Base-by-base conservation (phyloP, 73 alveolate species). In the Halteria grandinella region DNA sequence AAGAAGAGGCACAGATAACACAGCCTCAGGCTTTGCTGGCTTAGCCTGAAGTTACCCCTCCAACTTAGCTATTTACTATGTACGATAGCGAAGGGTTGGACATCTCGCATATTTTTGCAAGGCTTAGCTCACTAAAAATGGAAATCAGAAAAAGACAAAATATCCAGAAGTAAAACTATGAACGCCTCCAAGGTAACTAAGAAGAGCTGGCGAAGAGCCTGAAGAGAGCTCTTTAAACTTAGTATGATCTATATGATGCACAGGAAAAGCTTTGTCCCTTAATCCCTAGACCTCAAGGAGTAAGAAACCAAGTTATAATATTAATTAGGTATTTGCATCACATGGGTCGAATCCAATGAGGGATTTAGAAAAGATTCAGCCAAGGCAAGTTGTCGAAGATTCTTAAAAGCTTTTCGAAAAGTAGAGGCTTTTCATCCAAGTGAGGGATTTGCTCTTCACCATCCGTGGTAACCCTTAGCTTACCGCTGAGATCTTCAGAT, bases 91-190 rank as follows among this genome's bases (percentile, higher is more conserved):
- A n/a, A n/a, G n/a, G n/a, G n/a, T n/a, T n/a, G n/a, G n/a, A n/a
- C n/a, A n/a, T n/a, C n/a, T n/a, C n/a, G n/a, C n/a, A n/a, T n/a
- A n/a, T n/a, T n/a, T n/a, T n/a, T n/a, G n/a, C n/a, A n/a, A n/a
- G n/a, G n/a, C 39, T 60, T 1, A 60, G 77, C 27, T 34, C 57
- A 5, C 20, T 60, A 27, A 60, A 60, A 20, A 60, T 14, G 43
- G 77, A 36, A 37, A 40, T 7, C 1, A 60, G 58, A 23, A 24
- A 60, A 40, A 10, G 4, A 3, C 1, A 12, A 2, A 32, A 60
- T 37, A 2, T 60, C 10, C 45, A 60, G 29, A 60, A 29, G 5
- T 20, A 60, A 37, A 60, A 59, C 43, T 40, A 17, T 44, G 4
- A 31, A 31, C n/a, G 31, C 32, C 15, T 39, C 15, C 50, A 10